phyloP scores from a whole-genome alignment of 371 early-diverging fungal genomes.

The Mortierella sp. region DNA sequence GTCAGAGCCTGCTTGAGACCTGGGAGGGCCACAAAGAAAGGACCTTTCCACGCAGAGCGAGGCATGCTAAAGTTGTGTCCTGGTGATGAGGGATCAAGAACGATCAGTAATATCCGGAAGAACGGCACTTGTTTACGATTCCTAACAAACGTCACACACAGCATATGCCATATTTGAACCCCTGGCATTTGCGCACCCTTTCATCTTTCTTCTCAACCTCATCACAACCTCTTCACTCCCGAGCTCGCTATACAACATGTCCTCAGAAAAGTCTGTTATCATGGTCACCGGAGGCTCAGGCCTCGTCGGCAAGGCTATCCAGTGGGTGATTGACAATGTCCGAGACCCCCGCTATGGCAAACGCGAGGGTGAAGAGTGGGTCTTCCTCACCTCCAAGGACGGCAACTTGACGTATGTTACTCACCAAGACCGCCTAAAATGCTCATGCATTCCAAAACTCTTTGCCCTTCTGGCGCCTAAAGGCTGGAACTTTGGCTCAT shows the following conservation, averaged over 20 bases:
- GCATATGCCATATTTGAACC: too few relatives aligned
- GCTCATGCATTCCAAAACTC: too few relatives aligned
- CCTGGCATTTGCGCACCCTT: background rate
- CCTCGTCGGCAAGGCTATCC: slow-evolving; percentile 84
- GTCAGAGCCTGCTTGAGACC: slow-evolving; percentile 55
- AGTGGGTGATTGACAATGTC: slow-evolving; percentile 73
- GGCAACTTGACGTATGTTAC: slow-evolving; percentile 79
- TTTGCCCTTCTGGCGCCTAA: too few relatives aligned
- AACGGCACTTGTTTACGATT: slow-evolving; percentile 6
- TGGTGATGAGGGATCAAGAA: slow-evolving; percentile 8
- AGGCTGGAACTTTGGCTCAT: too few relatives aligned
- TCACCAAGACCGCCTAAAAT: too few relatives aligned
- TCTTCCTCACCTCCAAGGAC: slow-evolving; percentile 82
- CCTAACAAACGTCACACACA: too few relatives aligned
- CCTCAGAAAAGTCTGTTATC: slow-evolving; percentile 60
- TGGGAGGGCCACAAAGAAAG: slow-evolving; percentile 82
- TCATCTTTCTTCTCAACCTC: background rate
- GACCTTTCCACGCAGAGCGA: slow-evolving; percentile 97
- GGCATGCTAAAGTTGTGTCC: slow-evolving; percentile 25
- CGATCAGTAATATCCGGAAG: background rate
- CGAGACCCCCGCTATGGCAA: slow-evolving; percentile 66
- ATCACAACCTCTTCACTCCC: slow-evolving; percentile 21
- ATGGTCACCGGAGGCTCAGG: slow-evolving; percentile 84
- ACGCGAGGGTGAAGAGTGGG: slow-evolving; percentile 78
- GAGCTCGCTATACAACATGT: slow-evolving; percentile 21